These are phyloP conservation scores for Solanum gracilifrons DNA, from an alignment of 257 asterid species.

Conservation along the genomic window DNA sequence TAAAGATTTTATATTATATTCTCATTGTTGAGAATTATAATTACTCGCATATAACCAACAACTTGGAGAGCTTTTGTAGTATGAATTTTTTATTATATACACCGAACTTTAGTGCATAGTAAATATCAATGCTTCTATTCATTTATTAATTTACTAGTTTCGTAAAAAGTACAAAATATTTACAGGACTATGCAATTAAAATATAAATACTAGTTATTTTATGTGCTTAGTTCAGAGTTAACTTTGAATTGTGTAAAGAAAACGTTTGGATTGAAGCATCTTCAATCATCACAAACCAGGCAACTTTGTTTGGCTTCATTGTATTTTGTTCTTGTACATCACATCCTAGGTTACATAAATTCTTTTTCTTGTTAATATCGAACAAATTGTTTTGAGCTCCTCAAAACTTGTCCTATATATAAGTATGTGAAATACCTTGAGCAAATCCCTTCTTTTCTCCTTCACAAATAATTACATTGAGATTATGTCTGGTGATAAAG, in stretches of 20 bases:
- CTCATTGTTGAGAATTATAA: neutral
- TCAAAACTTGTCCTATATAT: neutral
- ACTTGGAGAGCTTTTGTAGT: neutral
- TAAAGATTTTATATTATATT: neutral
- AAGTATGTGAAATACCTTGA: neutral
- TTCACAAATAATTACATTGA: neutral
- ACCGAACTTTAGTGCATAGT: neutral
- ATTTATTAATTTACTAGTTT: neutral
- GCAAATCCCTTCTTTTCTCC: neutral
- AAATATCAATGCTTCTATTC: neutral
- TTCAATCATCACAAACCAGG: neutral
- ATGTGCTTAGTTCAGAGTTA: neutral
- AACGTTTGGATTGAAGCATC: neutral
- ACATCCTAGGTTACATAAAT: conserved; percentile 2
- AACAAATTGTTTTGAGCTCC: neutral
- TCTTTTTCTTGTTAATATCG: neutral
- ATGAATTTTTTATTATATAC: neutral
- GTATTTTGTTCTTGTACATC: neutral
- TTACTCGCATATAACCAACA: neutral
- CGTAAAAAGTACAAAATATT: too few relatives aligned
- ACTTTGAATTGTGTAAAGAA: neutral
- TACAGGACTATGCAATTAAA: too few relatives aligned
- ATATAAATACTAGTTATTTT: too few relatives aligned
- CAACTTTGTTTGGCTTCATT: neutral
- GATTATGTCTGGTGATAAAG: neutral